Evolutionary conservation across 345 rosid genomes (phyloP).

Genomic region (Murraya koenigii): DNA sequence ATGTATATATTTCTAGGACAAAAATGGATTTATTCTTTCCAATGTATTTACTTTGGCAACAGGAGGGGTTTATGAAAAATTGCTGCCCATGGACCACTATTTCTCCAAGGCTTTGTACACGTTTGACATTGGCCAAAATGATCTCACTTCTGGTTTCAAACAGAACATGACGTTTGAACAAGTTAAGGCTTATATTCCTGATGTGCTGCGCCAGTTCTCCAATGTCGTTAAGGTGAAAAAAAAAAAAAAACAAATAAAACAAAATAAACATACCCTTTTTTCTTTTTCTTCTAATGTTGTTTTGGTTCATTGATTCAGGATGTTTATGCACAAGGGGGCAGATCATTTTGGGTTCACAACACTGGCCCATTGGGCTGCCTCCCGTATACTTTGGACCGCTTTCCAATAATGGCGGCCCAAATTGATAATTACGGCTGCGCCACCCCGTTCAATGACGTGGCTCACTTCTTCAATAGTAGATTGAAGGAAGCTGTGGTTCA

Average conservation of each 20-base stretch:
- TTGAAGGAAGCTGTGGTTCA: slow-evolving; percentile 34
- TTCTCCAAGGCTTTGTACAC: slow-evolving; percentile 51
- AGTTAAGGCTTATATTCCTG: slow-evolving; percentile 58
- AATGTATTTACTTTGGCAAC: not conserved
- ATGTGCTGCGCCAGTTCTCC: slow-evolving; percentile 39
- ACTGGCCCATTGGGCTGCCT: slow-evolving; percentile 77
- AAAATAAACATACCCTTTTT: not conserved
- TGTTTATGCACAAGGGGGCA: slow-evolving; percentile 59
- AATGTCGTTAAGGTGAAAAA: slow-evolving; percentile 38
- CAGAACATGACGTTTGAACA: slow-evolving; percentile 58
- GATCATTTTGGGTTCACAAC: slow-evolving; percentile 77
- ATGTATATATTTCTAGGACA: too few species aligned
- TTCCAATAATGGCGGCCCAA: slow-evolving; percentile 31
- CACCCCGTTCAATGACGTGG: slow-evolving; percentile 55
- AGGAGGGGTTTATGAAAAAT: slow-evolving; percentile 38
- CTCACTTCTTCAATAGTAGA: slow-evolving; percentile 44
- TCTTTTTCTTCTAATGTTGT: not conserved
- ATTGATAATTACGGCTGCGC: slow-evolving; percentile 62
- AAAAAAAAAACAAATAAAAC: too few species aligned
- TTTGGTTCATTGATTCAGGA: slow-evolving; percentile 21
- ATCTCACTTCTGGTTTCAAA: slow-evolving; percentile 62
- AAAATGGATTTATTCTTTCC: too few species aligned
- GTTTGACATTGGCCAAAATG: slow-evolving; percentile 74
- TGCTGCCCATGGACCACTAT: slow-evolving; percentile 47
- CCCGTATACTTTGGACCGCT: slow-evolving; percentile 50